Percentiles rank a stretch among this genome's conserved stretches.
phyloP scores from a whole-genome alignment of 75 land plant species.

The Adiantum capillusveneris region DNA sequence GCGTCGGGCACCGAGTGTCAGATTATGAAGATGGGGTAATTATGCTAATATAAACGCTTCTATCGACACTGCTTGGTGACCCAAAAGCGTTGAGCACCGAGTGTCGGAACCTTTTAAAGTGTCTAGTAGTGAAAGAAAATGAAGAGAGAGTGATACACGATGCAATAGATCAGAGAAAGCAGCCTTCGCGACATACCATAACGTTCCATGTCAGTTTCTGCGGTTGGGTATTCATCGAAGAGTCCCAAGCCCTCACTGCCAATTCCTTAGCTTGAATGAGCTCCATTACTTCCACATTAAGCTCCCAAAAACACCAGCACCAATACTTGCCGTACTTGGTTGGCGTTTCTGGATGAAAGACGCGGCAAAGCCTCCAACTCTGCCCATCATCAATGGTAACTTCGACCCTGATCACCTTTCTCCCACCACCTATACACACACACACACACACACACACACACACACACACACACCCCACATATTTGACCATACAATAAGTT shows the following conservation, averaged over 20 bases:
- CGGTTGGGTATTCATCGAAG: constrained; percentile 85
- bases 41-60: no score
- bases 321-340: constrained; percentile 84
- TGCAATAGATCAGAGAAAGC: no score
- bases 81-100: no score
- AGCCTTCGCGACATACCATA: constrained; percentile 82
- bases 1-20: no score
- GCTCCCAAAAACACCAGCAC: constrained; percentile 97
- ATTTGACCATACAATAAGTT: no score
- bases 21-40: no score
- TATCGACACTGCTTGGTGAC: no score
- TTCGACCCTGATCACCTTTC: constrained; percentile 87
- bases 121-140: not conserved
- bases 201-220: constrained; percentile 85
- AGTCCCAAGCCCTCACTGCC: constrained; percentile 95
- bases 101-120: no score
- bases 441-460: no score
- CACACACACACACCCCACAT: no score
- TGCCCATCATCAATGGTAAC: constrained; percentile 76
- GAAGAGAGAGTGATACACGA: constrained; percentile 6
- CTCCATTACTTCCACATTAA: constrained; percentile 64
- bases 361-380: constrained; percentile 53
- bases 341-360: constrained; percentile 72
- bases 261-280: constrained; percentile 72
- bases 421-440: constrained; percentile 96